Conservation (phyloP, 2,329 filamentous ascomycete species). For the Hypoxylon sp. region DNA sequence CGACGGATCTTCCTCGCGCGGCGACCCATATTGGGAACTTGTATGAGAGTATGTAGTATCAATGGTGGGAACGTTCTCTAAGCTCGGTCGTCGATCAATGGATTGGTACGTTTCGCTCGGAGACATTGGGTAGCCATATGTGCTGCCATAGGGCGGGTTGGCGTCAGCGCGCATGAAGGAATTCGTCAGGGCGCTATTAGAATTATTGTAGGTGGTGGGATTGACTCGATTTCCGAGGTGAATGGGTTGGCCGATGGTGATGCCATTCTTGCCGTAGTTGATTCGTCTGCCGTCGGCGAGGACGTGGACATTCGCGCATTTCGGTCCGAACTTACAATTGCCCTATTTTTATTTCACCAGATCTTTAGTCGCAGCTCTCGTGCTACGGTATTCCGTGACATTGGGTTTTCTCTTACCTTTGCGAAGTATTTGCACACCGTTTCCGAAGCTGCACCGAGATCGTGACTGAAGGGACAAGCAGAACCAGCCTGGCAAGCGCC, state of each 20-base stretch:
- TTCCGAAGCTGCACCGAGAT: constrained; percentile 85
- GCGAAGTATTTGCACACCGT: constrained; percentile 99
- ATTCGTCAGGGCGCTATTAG: constrained; percentile 79
- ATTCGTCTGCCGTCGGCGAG: constrained; percentile 93
- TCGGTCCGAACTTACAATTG: constrained; percentile 98
- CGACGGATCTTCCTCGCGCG: constrained; percentile 74
- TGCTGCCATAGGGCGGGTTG: constrained; percentile 62
- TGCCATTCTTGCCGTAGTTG: constrained; percentile 81
- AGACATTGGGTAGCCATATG: constrained; percentile 59
- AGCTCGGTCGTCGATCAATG: constrained; percentile 64
- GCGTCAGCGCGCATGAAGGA: constrained; percentile 76
- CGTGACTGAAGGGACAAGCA: constrained; percentile 96
- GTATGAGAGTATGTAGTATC: constrained; percentile 71
- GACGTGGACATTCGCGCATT: constrained; percentile 97
- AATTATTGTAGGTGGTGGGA: constrained; percentile 71
- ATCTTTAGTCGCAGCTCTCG: constrained; percentile 38
- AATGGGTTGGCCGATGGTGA: constrained; percentile 72
- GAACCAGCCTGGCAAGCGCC: constrained; percentile 96
- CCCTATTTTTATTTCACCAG: constrained; percentile 70
- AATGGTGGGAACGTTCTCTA: constrained; percentile 72
- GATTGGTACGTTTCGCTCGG: constrained; percentile 61
- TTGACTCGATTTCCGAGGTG: constrained; percentile 78
- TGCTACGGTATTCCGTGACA: constrained; percentile 6
- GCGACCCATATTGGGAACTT: constrained; percentile 82
- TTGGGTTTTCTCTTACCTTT: constrained; percentile 74